Evolutionary conservation across 768 basidiomycete species (phyloP).

Genomic region (Gloeopeniophorella convolvens): DNA sequence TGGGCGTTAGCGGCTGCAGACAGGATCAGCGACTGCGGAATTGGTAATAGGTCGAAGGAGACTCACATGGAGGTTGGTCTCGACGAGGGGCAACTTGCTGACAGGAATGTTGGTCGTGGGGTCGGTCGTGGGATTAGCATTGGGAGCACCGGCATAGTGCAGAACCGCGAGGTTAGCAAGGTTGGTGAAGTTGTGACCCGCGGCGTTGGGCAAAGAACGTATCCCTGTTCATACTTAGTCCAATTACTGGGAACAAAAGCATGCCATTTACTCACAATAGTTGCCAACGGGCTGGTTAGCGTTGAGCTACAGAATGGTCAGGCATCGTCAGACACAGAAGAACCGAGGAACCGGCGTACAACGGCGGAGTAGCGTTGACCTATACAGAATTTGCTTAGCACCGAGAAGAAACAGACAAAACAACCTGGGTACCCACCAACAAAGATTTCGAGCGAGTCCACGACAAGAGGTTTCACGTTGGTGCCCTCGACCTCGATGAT

Average conservation of each 20-base stretch:
- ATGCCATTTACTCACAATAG: constrained; percentile 32
- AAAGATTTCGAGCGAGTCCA: constrained; percentile 38
- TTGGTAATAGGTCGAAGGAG: background rate
- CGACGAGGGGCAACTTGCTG: constrained; percentile 10
- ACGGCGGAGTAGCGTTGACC: constrained; percentile 26
- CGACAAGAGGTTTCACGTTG: constrained; percentile 28
- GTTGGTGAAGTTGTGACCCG: constrained; percentile 24
- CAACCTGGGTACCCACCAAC: constrained; percentile 27
- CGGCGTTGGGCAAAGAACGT: constrained; percentile 23
- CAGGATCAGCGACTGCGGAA: background rate
- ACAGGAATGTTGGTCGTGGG: constrained; percentile 13
- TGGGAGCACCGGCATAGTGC: constrained; percentile 31
- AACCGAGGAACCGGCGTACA: constrained; percentile 12
- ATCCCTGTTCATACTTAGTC: constrained; percentile 12
- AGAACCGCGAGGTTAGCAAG: constrained; percentile 36
- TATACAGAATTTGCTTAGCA: background rate
- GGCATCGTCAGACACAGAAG: background rate
- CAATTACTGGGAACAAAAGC: background rate
- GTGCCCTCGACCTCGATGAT: constrained; percentile 39
- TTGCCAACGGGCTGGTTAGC: constrained; percentile 38
- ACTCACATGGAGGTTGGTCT: constrained; percentile 22
- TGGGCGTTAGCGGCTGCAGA: constrained; percentile 13
- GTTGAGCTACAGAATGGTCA: constrained; percentile 23
- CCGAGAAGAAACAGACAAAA: background rate
- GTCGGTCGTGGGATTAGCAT: constrained; percentile 27